Percentiles rank a stretch among this genome's conserved stretches.
Evolutionary conservation across 1,139 yeast species (phyloP).

Genomic region (Saccharomyces hybrid): DNA sequence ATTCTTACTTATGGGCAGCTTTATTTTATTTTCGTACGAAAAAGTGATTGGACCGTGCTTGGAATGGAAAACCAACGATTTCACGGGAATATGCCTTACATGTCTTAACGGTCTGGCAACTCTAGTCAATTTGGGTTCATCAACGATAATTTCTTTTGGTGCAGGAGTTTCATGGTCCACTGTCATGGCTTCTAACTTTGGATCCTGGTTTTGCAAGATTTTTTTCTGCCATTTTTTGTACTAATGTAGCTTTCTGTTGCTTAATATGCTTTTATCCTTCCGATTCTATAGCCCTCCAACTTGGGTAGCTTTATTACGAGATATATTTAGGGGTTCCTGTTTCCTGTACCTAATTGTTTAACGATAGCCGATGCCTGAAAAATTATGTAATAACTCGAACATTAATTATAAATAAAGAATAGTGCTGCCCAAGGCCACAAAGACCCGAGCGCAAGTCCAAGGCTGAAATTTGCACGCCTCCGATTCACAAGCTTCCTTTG

Average conservation of each 20-base stretch:
- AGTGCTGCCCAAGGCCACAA: background rate
- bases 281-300: background rate
- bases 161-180: slow-evolving; percentile 9
- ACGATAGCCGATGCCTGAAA: background rate
- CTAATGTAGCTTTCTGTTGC: background rate
- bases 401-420: background rate
- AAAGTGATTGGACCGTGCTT: slow-evolving; percentile 30
- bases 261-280: background rate
- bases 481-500: background rate
- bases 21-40: slow-evolving; percentile 33
- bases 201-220: slow-evolving; percentile 12
- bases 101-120: slow-evolving; percentile 33
- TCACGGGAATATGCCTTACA: slow-evolving; percentile 31
- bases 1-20: slow-evolving; percentile 34
- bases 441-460: background rate
- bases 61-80: slow-evolving; percentile 29
- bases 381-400: background rate
- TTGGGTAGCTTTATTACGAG: background rate
- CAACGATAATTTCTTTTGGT: slow-evolving; percentile 9
- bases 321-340: background rate
- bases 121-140: slow-evolving; percentile 17
- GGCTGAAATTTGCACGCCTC: background rate
- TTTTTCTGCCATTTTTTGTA: slow-evolving; percentile 11
- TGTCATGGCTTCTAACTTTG: slow-evolving; percentile 11
- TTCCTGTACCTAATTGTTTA: background rate